Evolutionary conservation across 495 filamentous ascomycete genomes (phyloP), one percentile per base, ranked within the genome.

Genomic region (Podospora tetraspora): DNA sequence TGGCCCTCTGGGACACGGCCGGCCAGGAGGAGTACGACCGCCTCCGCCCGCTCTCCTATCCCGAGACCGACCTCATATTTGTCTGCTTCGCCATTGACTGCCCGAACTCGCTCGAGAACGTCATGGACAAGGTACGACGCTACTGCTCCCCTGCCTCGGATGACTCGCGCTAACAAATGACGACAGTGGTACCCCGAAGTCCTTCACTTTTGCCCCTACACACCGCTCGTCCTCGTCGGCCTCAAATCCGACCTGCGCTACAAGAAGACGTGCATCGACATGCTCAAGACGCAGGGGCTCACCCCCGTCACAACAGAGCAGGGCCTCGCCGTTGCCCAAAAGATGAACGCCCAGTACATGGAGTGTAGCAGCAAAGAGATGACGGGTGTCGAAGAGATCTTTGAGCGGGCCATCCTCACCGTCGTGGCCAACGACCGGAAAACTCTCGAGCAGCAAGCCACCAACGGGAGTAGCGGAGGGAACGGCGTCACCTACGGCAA

Each of bases 11-110:
- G 95, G 95, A 99, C 83, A 99, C 95, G 29, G 95, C 95, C 73
- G 95, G 95, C 37, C 95, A 99, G 79, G 95, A 99, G 80, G 96
- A 98, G 81, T 99, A 99, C 78, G 95, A 99, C 78, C 90, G 95
- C 71, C 83, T 99, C 69, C 89, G 95, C 68, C 95, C 95, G 34
- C 87, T 99, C 30, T 97, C 94, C 32, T 99, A 99, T 78, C 95
- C 95, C 2, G 95, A 98, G 79, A 99, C 95, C 23, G 96, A 99
- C 77, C 87, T 99, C 19, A 85, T 98, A 57, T 97, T 99, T 78
- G 95, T 99, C 72, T 99, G 95, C 84, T 99, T 99, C 81, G 96
- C 96, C 67, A 96, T 99, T 70, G 95, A 99, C 82, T 99, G 96
- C 78, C 95, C 95, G 21, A 96, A 97, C 75, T 98, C 95, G 10